Conservation (phyloP, 495 filamentous ascomycete genomes). For the Platismatia glauca region DNA sequence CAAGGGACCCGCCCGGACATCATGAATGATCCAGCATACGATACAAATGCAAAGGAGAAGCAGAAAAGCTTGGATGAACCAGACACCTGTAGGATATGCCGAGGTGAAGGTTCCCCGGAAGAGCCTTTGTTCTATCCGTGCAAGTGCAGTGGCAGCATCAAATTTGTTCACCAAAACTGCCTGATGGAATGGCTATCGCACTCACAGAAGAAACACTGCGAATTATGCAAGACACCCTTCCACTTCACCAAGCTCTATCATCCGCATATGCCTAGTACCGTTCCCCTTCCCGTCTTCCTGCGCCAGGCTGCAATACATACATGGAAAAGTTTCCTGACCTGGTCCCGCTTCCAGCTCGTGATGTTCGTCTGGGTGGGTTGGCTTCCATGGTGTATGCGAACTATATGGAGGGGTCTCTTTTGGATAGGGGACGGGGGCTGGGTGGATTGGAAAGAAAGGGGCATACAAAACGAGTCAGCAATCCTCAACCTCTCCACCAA, state of each 20-base stretch:
- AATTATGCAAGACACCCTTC: slow-evolving; percentile 97
- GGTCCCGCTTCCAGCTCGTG: slow-evolving; percentile 69
- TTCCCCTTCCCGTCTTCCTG: slow-evolving; percentile 73
- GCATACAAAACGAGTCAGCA: slow-evolving; percentile 8
- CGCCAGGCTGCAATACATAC: slow-evolving; percentile 64
- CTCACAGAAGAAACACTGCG: slow-evolving; percentile 97
- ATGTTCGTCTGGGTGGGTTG: slow-evolving; percentile 78
- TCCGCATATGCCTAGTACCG: slow-evolving; percentile 74
- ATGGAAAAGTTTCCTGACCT: slow-evolving; percentile 59
- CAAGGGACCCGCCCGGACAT: slow-evolving; percentile 37
- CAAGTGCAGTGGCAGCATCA: slow-evolving; percentile 98
- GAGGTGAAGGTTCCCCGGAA: slow-evolving; percentile 72
- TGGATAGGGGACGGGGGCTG: slow-evolving; percentile 93
- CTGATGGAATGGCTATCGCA: slow-evolving; percentile 97
- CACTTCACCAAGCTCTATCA: slow-evolving; percentile 96
- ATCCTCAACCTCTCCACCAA: slow-evolving; percentile 17
- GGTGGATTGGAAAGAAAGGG: slow-evolving; percentile 37
- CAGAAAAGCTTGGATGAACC: slow-evolving; percentile 39
- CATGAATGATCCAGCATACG: slow-evolving; percentile 58
- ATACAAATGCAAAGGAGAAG: slow-evolving; percentile 30
- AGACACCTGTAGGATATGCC: slow-evolving; percentile 91
- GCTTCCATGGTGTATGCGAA: slow-evolving; percentile 84
- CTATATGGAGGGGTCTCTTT: slow-evolving; percentile 85
- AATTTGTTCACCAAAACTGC: slow-evolving; percentile 94
- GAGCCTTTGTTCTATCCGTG: slow-evolving; percentile 95